Evolutionary conservation across 2,329 filamentous ascomycete species (phyloP), one percentile per base, ranked within the genome.

Genomic region (Venturia aucupariae): DNA sequence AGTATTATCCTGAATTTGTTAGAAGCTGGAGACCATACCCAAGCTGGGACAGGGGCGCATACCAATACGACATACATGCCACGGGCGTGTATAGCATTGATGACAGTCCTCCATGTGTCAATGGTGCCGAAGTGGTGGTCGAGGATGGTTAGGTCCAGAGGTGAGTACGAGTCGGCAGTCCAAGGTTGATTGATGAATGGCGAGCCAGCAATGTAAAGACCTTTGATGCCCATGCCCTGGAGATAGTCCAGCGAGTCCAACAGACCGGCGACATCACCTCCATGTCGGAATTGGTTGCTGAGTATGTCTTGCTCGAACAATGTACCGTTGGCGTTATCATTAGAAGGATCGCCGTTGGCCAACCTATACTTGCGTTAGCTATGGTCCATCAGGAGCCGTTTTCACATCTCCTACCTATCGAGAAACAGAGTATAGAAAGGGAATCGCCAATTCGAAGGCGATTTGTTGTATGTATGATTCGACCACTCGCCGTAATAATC

Each of bases 181-280:
- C 85, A 87, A 7, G 85, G 85, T 67, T 79, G 74, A 69, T 87
- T 87, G 72, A 87, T 81, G 67, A 86, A 79, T 15, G 83, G 77
- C 57, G 80, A 84, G 27, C 85, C 85, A 32, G 84, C 84, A 59
- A 87, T 77, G 69, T 86, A 86, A n/a, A 57, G 51, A 3, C 78
- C 82, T 77, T 83, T 84, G 69, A 86, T 81, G 19, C 84, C 85
- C 79, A 86, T 82, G 65, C 84, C 85, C 65, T 83, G 80, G 39
- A 87, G 74, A 70, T 87, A 87, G 70, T 87, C 84, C 67, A 86
- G 74, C 19, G 81, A 82, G 68, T 86, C 82, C 60, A 82, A 68
- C 48, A 86, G 68, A 19, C 84, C 84, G 60, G 75, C 72, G n/a
- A 85, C 73, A 70, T 86, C 84, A 65, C 84, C 84, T 35, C 84